phyloP scores from a whole-genome alignment of 2,329 filamentous ascomycete genomes.

The Talaromyces sp. region DNA sequence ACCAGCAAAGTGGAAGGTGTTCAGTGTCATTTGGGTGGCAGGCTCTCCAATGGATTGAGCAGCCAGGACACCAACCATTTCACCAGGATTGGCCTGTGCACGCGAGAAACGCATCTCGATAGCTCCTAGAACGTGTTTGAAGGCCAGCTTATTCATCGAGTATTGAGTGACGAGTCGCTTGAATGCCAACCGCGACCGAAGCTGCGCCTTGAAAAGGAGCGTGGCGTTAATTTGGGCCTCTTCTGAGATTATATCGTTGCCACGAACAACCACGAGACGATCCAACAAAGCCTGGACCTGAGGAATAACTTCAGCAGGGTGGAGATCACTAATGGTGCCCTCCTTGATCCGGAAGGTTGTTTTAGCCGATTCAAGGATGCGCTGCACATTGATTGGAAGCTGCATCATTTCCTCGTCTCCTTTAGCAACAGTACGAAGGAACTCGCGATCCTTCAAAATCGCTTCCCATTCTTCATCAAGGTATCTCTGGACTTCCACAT shows the following conservation, averaged over 20 bases:
- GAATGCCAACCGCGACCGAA: slow-evolving; percentile 85
- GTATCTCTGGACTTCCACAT: slow-evolving; percentile 78
- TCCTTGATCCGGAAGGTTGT: slow-evolving; percentile 87
- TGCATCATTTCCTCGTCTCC: slow-evolving; percentile 83
- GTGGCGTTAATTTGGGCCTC: slow-evolving; percentile 89
- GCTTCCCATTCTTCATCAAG: slow-evolving; percentile 86
- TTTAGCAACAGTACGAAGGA: slow-evolving; percentile 66
- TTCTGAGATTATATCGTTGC: slow-evolving; percentile 70
- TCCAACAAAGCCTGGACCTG: slow-evolving; percentile 69
- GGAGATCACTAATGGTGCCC: slow-evolving; percentile 78
- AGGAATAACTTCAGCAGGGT: slow-evolving; percentile 80
- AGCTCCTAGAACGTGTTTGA: slow-evolving; percentile 87
- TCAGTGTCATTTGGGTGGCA: slow-evolving; percentile 98
- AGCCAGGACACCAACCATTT: slow-evolving; percentile 97
- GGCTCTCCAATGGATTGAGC: slow-evolving; percentile 98
- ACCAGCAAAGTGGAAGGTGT: slow-evolving; percentile 99
- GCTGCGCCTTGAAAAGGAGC: slow-evolving; percentile 82
- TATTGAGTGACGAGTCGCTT: slow-evolving; percentile 85
- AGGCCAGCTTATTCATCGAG: slow-evolving; percentile 81
- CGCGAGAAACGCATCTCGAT: slow-evolving; percentile 83
- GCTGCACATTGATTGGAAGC: slow-evolving; percentile 82
- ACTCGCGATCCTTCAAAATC: slow-evolving; percentile 66
- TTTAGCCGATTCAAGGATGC: slow-evolving; percentile 86
- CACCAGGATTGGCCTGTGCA: slow-evolving; percentile 81
- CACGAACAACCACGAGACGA: slow-evolving; percentile 78